Base-by-base conservation (phyloP, 2,329 filamentous ascomycete species). In the Phialemoniopsis sp. region DNA sequence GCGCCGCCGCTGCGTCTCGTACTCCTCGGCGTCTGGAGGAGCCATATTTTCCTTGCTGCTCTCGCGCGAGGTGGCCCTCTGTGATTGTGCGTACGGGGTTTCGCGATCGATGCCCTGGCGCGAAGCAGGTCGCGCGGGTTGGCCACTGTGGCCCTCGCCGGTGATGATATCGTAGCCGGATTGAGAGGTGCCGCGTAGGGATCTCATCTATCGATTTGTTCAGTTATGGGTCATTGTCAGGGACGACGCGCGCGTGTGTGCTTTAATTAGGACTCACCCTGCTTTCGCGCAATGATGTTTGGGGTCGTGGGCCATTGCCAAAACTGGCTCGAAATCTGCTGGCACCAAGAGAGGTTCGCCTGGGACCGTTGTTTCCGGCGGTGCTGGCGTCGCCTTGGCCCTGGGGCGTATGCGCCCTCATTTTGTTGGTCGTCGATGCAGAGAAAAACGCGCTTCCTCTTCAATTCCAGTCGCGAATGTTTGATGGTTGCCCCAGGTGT, bases 31-130 rank as follows among this genome's bases (percentile, higher is more conserved):
- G 42, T 80, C 77, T 2, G 73, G 66, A 0, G 78, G 77, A 26
- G 75, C 72, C 49, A 75, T 66, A 53, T 80, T 81, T 53, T 77
- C 78, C 53, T 77, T 80, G 45, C 64, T 76, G 54, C 75, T 79
- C 41, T 80, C 76, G 46, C 66, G 68, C 34, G 76, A 79, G n/a
- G 64, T 41, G 14, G 66, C 65, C 16, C 63, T 67, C 45, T 62
- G 55, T 10, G 67, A 50, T 29, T n/a, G 34, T 32, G 37, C 37
- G 37, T 13, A 42, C 41, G 34, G 48, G 40, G 17, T 48, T 43
- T 29, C 50, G 45, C 15, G 52, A 40, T 41, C 14, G 8, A 38
- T 33, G 36, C 45, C 43, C 16, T 53, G 53, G 17, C 50, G 50
- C 8, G 54, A 56, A 29, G 40, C 34, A 2, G 52, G 49, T 7